phyloP scores from a whole-genome alignment of 768 basidiomycete genomes.

The Lactifluus pinguis region DNA sequence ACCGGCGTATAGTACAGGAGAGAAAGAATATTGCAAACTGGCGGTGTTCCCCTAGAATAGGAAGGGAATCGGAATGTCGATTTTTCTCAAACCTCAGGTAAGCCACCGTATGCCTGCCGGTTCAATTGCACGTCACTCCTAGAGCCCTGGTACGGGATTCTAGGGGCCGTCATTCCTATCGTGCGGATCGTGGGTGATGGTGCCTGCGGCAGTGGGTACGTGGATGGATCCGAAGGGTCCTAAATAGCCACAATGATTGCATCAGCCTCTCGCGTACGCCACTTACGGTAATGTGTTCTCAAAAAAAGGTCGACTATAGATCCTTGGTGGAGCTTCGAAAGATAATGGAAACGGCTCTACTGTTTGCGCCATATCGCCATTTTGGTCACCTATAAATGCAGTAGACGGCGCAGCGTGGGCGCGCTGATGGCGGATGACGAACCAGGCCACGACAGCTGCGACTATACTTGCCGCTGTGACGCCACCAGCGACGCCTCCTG shows the following conservation, averaged over 20 bases:
- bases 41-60: background rate
- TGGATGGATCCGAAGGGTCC: constrained; percentile 20
- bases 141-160: background rate
- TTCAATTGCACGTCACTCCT: background rate
- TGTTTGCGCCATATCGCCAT: background rate
- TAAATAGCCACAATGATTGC: background rate
- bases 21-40: background rate
- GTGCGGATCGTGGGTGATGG: constrained; percentile 12
- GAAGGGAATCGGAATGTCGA: background rate
- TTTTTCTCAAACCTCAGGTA: constrained; percentile 13
- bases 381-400: constrained; percentile 1
- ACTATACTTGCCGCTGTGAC: constrained; percentile 38
- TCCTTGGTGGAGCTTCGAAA: background rate
- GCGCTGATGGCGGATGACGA: constrained; percentile 26
- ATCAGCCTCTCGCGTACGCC: background rate
- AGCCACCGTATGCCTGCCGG: constrained; percentile 3
- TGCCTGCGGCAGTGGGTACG: constrained; percentile 1
- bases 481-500: constrained; percentile 54
- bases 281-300: no score
- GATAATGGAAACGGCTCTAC: background rate
- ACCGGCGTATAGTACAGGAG: background rate
- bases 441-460: constrained; percentile 33
- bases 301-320: constrained; percentile 4
- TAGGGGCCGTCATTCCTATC: no score
- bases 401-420: constrained; percentile 21